Evolutionary conservation across 768 basidiomycete genomes (phyloP).

Genomic region (Phaeolepiota aurea): DNA sequence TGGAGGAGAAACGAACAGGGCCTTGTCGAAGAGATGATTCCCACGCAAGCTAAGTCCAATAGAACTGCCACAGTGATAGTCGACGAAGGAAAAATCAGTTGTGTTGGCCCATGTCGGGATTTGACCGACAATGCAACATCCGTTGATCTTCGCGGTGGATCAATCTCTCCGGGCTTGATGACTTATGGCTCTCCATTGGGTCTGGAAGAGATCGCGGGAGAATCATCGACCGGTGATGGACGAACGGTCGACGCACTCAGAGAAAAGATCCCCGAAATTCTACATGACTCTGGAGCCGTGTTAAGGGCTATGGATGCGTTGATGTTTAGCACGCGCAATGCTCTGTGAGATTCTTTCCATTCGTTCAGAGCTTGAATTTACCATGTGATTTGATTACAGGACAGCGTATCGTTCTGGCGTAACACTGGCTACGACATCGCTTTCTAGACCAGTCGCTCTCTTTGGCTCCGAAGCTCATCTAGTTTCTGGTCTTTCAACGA

Average conservation of each 20-base stretch:
- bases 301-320: slow-evolving; percentile 64
- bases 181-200: slow-evolving; percentile 65
- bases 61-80: slow-evolving; percentile 25
- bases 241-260: slow-evolving; percentile 48
- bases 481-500: slow-evolving; percentile 53
- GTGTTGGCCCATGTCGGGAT: slow-evolving; percentile 25
- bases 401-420: slow-evolving; percentile 62
- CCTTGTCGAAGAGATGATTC: slow-evolving; percentile 21
- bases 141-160: slow-evolving; percentile 65
- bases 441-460: slow-evolving; percentile 33
- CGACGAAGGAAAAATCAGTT: slow-evolving; percentile 43
- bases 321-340: slow-evolving; percentile 63
- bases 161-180: slow-evolving; percentile 58
- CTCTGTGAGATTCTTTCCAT: slow-evolving; percentile 57
- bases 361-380: slow-evolving; percentile 1
- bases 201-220: slow-evolving; percentile 64
- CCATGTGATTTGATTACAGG: slow-evolving; percentile 22
- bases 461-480: slow-evolving; percentile 29
- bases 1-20: slow-evolving; percentile 26
- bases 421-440: slow-evolving; percentile 46
- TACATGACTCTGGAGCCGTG: slow-evolving; percentile 45
- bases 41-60: slow-evolving; percentile 8
- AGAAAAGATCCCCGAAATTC: slow-evolving; percentile 28
- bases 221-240: slow-evolving; percentile 62
- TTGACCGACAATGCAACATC: slow-evolving; percentile 13